Evolutionary conservation across 2,329 filamentous ascomycete genomes (phyloP).

Genomic region (Neonectria faginata): DNA sequence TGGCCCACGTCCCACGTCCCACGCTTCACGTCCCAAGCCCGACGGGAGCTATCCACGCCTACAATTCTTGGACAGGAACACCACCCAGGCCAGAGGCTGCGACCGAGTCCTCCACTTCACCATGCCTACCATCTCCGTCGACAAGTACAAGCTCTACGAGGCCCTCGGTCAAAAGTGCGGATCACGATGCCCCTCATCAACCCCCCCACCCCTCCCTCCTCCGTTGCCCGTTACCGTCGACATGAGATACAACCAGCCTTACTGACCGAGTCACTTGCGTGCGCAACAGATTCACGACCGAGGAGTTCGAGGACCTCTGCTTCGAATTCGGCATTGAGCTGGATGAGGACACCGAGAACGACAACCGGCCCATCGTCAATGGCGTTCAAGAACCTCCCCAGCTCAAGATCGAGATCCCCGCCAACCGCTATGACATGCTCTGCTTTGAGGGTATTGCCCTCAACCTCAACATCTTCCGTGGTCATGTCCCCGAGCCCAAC

Average conservation of each 20-base stretch:
- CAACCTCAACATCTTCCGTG: conserved; percentile 95
- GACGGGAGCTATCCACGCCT: conserved; percentile 36
- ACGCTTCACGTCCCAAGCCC: conserved; percentile 28
- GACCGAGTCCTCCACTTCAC: conserved; percentile 47
- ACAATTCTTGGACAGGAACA: conserved; percentile 38
- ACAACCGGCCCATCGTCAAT: conserved; percentile 78
- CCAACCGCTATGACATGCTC: conserved; percentile 94
- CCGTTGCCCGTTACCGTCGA: conserved; percentile 34
- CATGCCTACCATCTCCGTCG: conserved; percentile 97
- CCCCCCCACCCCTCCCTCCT: conserved; percentile 32
- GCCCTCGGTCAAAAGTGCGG: conserved; percentile 86
- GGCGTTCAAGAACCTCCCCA: conserved; percentile 88
- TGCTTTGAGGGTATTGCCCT: conserved; percentile 97
- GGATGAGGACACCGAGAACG: conserved; percentile 90
- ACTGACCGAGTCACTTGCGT: conserved; percentile 36
- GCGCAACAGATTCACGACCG: conserved; percentile 78
- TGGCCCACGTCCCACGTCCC: conserved; percentile 35
- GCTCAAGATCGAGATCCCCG: conserved; percentile 97
- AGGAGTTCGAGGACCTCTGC: conserved; percentile 96
- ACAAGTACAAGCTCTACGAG: conserved; percentile 96
- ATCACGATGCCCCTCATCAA: conserved; percentile 37
- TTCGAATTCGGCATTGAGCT: conserved; percentile 99
- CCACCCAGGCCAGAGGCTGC: conserved; percentile 39
- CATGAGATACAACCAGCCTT: conserved; percentile 19
- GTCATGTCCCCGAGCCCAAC: conserved; percentile 79